These are phyloP conservation scores for Phytophthora sp. DNA, from an alignment of 352 stramenopile genomes.

Conservation along the genomic window DNA sequence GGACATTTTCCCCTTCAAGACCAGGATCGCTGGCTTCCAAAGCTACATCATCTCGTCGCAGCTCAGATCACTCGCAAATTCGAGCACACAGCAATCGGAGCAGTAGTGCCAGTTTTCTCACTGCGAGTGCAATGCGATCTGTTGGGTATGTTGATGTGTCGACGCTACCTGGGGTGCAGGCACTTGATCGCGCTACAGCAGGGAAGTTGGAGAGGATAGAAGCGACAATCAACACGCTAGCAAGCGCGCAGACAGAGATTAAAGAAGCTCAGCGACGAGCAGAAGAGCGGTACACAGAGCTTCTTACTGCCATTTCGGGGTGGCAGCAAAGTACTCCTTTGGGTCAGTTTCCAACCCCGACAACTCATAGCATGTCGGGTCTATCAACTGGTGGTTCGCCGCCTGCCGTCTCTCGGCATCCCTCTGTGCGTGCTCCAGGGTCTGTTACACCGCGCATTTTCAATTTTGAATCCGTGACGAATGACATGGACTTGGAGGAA, in stretches of 20 bases:
- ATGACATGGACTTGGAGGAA: conserved; percentile 1
- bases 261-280: conserved; percentile 44
- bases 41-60: conserved; percentile 3
- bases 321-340: conserved; percentile 10
- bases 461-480: conserved; percentile 43
- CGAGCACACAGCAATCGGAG: conserved; percentile 12
- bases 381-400: conserved; percentile 7
- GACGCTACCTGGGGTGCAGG: conserved; percentile 2
- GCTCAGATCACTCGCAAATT: conserved; percentile 17
- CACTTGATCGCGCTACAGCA: conserved; percentile 21
- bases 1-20: conserved; percentile 19
- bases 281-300: conserved; percentile 40
- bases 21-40: conserved; percentile 16
- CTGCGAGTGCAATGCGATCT: background rate
- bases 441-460: conserved; percentile 40
- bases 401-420: background rate
- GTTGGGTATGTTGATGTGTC: conserved; percentile 1
- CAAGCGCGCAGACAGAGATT: conserved; percentile 47
- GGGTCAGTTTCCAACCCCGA: background rate
- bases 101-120: conserved; percentile 6
- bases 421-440: conserved; percentile 9
- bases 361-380: conserved; percentile 5
- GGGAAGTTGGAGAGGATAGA: conserved; percentile 64
- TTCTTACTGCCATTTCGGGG: conserved; percentile 40
- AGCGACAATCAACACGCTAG: conserved; percentile 42